Percentiles rank a stretch among this genome's conserved stretches.
Evolutionary conservation across 805 yeast species (phyloP).

Genomic region (Wickerhamiella siamensis): DNA sequence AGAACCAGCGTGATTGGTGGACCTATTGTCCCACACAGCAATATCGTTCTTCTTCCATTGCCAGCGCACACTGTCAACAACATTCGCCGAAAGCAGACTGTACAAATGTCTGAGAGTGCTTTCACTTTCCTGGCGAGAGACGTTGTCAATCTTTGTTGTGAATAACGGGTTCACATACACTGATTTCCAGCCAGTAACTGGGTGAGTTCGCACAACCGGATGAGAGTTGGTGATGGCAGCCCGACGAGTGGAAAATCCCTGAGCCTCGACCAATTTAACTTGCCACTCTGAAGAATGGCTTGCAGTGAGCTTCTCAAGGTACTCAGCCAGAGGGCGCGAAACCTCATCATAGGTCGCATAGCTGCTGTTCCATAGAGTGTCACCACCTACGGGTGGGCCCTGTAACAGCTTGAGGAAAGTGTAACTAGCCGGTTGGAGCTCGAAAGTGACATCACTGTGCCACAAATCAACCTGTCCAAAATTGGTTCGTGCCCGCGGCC

Average conservation of each 20-base stretch:
- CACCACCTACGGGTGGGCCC: constrained; percentile 40
- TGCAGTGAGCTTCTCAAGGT: constrained; percentile 43
- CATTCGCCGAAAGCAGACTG: constrained; percentile 21
- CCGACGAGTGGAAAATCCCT: constrained; percentile 37
- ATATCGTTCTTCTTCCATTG: constrained; percentile 33
- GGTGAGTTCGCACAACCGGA: constrained; percentile 47
- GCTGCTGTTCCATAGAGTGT: constrained; percentile 40
- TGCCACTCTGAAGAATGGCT: constrained; percentile 41
- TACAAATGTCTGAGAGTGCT: constrained; percentile 43
- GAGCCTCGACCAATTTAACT: constrained; percentile 23
- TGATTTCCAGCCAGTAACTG: constrained; percentile 50
- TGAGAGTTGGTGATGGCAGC: constrained; percentile 39
- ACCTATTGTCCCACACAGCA: constrained; percentile 44
- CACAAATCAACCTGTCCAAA: constrained; percentile 27
- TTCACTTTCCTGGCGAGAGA: constrained; percentile 59
- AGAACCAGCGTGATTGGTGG: constrained; percentile 37
- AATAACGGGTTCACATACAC: constrained; percentile 44
- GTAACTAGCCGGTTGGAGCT: constrained; percentile 56
- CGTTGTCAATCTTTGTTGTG: constrained; percentile 51
- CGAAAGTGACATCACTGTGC: constrained; percentile 71
- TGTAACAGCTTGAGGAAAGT: constrained; percentile 55
- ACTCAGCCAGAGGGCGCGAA: constrained; percentile 34
- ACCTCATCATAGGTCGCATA: constrained; percentile 41
- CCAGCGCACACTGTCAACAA: constrained; percentile 34
- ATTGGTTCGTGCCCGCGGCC: constrained; percentile 15